Evolutionary conservation across 2,329 filamentous ascomycete genomes (phyloP), one percentile per base, ranked within the genome.

Genomic region (Nannizzia gypsea): DNA sequence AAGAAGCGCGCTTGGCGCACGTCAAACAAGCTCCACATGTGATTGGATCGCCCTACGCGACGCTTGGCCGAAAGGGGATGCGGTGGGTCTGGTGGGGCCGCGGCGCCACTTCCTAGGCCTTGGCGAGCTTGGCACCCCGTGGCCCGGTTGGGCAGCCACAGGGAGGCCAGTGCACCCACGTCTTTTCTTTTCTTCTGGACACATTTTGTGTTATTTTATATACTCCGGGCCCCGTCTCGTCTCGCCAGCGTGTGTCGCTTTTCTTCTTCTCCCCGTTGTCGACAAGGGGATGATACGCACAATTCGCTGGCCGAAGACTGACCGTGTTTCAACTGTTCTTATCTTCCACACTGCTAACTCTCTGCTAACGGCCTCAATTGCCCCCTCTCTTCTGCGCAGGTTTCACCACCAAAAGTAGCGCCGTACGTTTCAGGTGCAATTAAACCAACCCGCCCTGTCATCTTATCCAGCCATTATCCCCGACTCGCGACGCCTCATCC

Each of bases 281-380:
- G 17, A 24, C 8, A 22, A 13, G 38, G n/a, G n/a, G 38, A 42
- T 15, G n/a, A 26, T 58, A 48, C 6, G n/a, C 44, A 36, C 52
- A 38, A 34, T 52, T 44, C 46, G 50, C 58, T 28, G 48, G 40
- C 58, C 58, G 22, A 38, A 59, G 46, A 59, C 58, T 34, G 50
- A 26, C 20, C 57, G 17, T 42, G 57, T 31, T 34, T 22, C 31
- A 38, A 36, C 44, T 26, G 9, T 48, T 24, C 6, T n/a, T 22
- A 24, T 22, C 42, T 36, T 36, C 31, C 31, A 36, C 20, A 8
- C 42, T 24, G 42, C 42, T 26, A 28, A 48, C 20, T 48, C 42
- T 44, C 42, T 15, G 44, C 44, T 22, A 24, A 48, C 9, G 9
- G 44, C 22, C 3, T 26, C 44, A 48, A 48, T 48, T 24, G 44